Evolutionary conservation across 1,139 yeast species (phyloP).

Genomic region (Kodamaea plutei): DNA sequence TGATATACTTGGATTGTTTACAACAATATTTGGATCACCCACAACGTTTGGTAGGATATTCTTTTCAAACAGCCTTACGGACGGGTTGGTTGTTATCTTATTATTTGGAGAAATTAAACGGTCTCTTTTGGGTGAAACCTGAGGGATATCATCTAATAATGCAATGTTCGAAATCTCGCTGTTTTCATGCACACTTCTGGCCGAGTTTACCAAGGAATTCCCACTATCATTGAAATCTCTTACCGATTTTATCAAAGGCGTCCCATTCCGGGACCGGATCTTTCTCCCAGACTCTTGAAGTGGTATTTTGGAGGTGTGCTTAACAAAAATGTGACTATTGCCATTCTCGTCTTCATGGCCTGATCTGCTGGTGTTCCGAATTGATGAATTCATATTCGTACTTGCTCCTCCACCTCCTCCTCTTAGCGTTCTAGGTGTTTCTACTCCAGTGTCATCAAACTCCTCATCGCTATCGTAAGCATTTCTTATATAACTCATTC

Average conservation of each 20-base stretch:
- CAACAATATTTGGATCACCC: too few relatives aligned
- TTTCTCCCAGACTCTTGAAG: slow-evolving; percentile 1
- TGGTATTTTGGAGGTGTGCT: slow-evolving; percentile 6
- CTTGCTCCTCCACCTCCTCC: too few relatives aligned
- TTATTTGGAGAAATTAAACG: slow-evolving; percentile 5
- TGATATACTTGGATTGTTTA: too few relatives aligned
- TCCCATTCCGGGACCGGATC: slow-evolving; percentile 4
- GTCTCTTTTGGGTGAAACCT: too few relatives aligned
- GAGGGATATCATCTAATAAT: too few relatives aligned
- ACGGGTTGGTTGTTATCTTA: slow-evolving; percentile 1
- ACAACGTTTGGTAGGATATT: too few relatives aligned
- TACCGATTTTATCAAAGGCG: slow-evolving; percentile 3
- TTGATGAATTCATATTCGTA: not conserved
- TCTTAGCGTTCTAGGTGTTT: slow-evolving; percentile 11
- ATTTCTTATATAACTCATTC: slow-evolving; percentile 7
- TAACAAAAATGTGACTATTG: not conserved
- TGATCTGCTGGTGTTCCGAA: not conserved
- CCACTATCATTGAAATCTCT: too few relatives aligned
- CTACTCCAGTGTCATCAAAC: slow-evolving; percentile 16
- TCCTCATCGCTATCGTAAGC: slow-evolving; percentile 14
- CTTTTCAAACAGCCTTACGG: slow-evolving; percentile 1
- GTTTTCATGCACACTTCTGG: too few relatives aligned
- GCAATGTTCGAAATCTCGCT: too few relatives aligned
- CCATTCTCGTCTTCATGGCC: not conserved
- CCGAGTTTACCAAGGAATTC: too few relatives aligned